Evolutionary conservation across 2,329 filamentous ascomycete genomes (phyloP).

Genomic region (Calonectria multiphialidica): DNA sequence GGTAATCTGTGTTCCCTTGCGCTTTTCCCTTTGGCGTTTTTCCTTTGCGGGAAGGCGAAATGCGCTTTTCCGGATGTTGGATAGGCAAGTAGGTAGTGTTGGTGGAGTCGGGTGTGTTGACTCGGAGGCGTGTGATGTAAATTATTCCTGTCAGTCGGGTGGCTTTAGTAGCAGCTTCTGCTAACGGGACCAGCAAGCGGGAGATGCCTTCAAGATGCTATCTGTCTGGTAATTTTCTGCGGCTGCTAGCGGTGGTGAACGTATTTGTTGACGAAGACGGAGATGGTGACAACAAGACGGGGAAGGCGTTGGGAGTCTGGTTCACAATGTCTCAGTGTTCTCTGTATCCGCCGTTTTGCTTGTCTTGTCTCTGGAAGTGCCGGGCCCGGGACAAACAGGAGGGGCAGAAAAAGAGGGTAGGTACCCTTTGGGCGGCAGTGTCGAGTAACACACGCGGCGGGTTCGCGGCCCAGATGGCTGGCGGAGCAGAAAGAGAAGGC

Average conservation of each 20-base stretch:
- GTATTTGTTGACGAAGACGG: slow-evolving; percentile 5
- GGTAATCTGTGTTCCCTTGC: neutral
- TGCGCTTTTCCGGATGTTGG: slow-evolving; percentile 7
- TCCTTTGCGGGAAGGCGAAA: slow-evolving; percentile 20
- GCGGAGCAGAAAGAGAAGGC: slow-evolving; percentile 4
- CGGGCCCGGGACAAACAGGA: slow-evolving; percentile 26
- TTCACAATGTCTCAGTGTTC: slow-evolving; percentile 6
- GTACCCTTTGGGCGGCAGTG: slow-evolving; percentile 7
- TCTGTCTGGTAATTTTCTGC: neutral
- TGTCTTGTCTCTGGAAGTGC: slow-evolving; percentile 6
- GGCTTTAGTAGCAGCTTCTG: slow-evolving; percentile 10
- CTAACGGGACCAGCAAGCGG: neutral
- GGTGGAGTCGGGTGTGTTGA: slow-evolving; percentile 10
- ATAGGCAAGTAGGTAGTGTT: neutral
- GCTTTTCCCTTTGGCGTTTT: slow-evolving; percentile 2
- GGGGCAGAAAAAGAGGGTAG: slow-evolving; percentile 13
- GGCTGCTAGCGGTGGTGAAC: neutral
- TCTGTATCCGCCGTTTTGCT: neutral
- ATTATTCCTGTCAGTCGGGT: neutral
- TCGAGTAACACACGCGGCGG: slow-evolving; percentile 20
- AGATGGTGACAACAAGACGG: neutral
- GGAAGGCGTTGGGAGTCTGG: slow-evolving; percentile 2
- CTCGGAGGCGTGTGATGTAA: slow-evolving; percentile 4
- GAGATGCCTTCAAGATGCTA: neutral
- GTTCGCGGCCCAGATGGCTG: slow-evolving; percentile 15